A percentile compares a stretch with the other conserved stretches of the same genome.
Conservation (phyloP, 176 grass and related monocot species). For the Carex scoparia region DNA sequence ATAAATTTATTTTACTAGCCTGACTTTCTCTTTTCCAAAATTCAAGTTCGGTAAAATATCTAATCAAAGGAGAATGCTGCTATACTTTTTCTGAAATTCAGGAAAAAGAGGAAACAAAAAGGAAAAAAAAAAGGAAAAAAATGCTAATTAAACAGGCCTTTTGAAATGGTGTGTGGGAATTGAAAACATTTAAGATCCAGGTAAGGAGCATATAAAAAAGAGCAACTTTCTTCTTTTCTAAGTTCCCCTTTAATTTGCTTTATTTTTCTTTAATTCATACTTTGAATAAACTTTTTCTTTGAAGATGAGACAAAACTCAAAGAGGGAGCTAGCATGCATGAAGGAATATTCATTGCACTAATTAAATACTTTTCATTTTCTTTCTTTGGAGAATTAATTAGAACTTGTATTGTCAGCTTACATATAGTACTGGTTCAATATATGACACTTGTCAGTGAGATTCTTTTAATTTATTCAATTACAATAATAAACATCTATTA, state of each 20-base stretch:
- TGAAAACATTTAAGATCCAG: background rate
- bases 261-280: constrained; percentile 1
- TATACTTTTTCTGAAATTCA: too few species aligned
- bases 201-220: background rate
- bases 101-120: too few species aligned
- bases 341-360: background rate
- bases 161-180: background rate
- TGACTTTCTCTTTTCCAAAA: too few species aligned
- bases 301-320: background rate
- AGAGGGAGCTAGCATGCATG: background rate
- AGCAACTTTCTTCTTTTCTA: background rate
- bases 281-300: constrained; percentile 3
- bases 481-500: background rate
- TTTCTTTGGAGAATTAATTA: background rate
- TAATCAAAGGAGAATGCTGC: too few species aligned
- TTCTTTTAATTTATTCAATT: background rate
- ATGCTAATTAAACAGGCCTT: background rate
- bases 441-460: background rate
- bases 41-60: too few species aligned
- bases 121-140: too few species aligned
- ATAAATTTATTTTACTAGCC: too few species aligned
- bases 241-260: background rate
- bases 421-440: background rate
- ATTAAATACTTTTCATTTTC: background rate
- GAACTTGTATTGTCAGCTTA: background rate